Evolutionary conservation across 768 basidiomycete genomes (phyloP), one percentile per base, ranked within the genome.

Genomic region (Lentinula raphanica): DNA sequence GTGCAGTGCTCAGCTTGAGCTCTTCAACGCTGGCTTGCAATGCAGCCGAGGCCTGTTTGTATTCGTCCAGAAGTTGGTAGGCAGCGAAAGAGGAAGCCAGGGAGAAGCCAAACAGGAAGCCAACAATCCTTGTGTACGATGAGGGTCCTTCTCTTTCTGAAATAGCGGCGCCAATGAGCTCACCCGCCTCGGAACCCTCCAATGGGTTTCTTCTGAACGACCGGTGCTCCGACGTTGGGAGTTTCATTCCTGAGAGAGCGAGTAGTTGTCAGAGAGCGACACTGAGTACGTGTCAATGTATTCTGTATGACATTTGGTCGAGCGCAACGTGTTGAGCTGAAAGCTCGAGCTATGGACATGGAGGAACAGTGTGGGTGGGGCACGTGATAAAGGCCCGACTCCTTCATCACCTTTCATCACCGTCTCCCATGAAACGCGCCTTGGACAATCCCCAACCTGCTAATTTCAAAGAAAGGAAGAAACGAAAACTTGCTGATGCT

Each of bases 101-200:
- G 5, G 94, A 94, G 75, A 96, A 95, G 1, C 93, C 94, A 63
- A 94, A 84, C 35, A 97, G 70, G 68, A 94, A 93, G 0, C 92
- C 92, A 40, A 93, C 80, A 56, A 93, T 83, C 49, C 91, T 93
- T 63, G 17, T 40, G 40, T 32, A 38, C 7, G n/a, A 45, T 56
- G 28, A 56, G 54, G 27, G 9, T 35, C 28, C n/a, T n/a, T 40
- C 27, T 53, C 12, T 31, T 28, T 9, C n/a, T 7, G n/a, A 25
- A 5, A 29, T 21, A 56, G 28, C 19, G 13, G 36, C 51, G 17
- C 53, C 51, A 35, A 19, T 59, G 39, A 42, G 29, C 75, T 65
- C 59, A 84, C 85, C 85, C 85, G 69, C 85, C 83, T 62, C 83
- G 80, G 66, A 87, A 80, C 54, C 83, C 85, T 46, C 91, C 91